Base-by-base conservation (phyloP, 2,329 filamentous ascomycete species). In the Neoscytalidium dimidiatum region DNA sequence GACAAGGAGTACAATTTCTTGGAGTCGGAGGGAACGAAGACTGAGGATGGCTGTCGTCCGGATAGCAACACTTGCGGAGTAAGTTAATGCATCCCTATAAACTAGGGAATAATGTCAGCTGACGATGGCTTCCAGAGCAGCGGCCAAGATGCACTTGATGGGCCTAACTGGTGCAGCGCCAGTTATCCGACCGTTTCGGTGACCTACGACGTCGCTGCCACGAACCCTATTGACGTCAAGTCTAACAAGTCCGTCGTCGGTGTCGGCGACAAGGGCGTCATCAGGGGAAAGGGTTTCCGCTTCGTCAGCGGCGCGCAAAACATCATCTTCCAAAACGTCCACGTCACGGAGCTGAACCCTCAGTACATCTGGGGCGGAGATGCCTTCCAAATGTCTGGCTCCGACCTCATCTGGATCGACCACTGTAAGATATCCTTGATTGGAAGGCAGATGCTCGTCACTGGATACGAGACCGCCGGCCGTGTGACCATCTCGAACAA, bases 401-500 rank as follows among this genome's bases (percentile, higher is more conserved):
- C 71, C 66, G 71, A 74, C 26, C 70, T 72, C 35, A 69, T 79
- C 58, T 79, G 76, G 77, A 73, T 62, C 4, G 58, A 62, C 44
- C 58, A 62, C 21, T 9, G 11, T 29, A 81, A 79, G 66, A 72
- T 80, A 67, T 80, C 79, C 3, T 72, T 79, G 21, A 77, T 83
- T 56, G 81, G 80, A 7, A 79, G 81, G 62, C 80, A 82, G 73
- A 77, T 81, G 69, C 72, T 82, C 53, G 76, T 79, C 64, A 72
- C 73, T 2, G 77, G 77, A 8, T 73, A 74, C 49, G 68, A 68
- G 29, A 67, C 72, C 4, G 75, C 73, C 29, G 73, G 75, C 19
- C 75, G 75, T 5, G 75, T 82, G 0, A 82, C 82, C 1, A 74
- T 84, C 56, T 81, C 80, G 9, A 83, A 84, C 75, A 80, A 74